These are phyloP conservation scores for Penicillium pulvis DNA, from an alignment of 495 filamentous ascomycete species.

Conservation along the genomic window DNA sequence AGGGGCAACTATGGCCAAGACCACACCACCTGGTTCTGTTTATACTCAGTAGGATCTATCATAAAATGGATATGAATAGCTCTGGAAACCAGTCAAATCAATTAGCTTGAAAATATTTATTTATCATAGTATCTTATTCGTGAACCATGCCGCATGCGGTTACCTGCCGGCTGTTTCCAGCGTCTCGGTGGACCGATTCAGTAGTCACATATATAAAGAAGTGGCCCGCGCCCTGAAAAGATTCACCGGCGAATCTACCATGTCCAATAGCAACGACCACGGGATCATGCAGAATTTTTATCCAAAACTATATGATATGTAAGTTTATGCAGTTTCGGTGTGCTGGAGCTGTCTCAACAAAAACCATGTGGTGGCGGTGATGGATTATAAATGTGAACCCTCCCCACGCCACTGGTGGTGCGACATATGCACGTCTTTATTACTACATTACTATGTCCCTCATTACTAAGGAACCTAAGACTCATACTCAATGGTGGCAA, in stretches of 20 bases:
- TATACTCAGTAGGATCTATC: neutral
- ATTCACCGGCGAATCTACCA: conserved; percentile 25
- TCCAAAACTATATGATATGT: neutral
- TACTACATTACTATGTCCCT: neutral
- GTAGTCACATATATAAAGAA: conserved; percentile 10
- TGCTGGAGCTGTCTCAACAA: neutral
- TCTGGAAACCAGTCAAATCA: neutral
- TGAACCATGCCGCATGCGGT: conserved; percentile 12
- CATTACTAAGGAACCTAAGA: neutral
- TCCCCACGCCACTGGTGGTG: neutral
- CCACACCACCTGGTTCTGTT: neutral
- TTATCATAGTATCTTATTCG: neutral
- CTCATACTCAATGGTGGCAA: neutral
- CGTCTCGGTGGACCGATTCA: conserved; percentile 24
- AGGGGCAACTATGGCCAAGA: conserved; percentile 14
- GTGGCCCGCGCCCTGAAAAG: conserved; percentile 24
- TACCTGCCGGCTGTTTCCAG: neutral
- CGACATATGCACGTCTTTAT: too few species aligned
- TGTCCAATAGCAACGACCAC: conserved; percentile 5
- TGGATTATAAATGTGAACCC: neutral
- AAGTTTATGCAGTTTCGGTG: neutral
- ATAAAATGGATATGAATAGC: neutral
- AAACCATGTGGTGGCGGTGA: neutral
- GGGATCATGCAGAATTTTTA: conserved; percentile 21
- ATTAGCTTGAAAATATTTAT: neutral